Evolutionary conservation across 495 filamentous ascomycete species (phyloP), one percentile per base, ranked within the genome.

Genomic region (Hyaloscypha finlandica): DNA sequence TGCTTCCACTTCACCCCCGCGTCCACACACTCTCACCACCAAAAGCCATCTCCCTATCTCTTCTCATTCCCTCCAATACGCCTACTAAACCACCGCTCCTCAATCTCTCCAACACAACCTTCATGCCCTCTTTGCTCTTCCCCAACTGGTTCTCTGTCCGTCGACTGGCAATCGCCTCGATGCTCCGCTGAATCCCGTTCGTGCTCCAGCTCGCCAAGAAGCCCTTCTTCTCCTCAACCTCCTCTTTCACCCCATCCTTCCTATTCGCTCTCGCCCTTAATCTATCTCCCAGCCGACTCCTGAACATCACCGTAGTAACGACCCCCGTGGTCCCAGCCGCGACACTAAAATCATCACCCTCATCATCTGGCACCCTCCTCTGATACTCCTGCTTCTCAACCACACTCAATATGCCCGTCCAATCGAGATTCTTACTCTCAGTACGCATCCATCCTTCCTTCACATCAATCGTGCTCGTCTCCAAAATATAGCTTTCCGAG

Each of bases 81-180:
- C 86, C 92, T 31, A 94, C 90, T 48, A 97, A 86, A 12, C 96
- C 91, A 14, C 93, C 92, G 61, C 81, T 83, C 63, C 95, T 86
- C 68, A 98, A 75, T 42, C 95, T 85, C 77, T 96, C 92, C 30
- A 99, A 82, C 19, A 99, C 94, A 53, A 97, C 87, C 63, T 89
- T 91, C 95, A 99, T 97, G 20, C 96, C 95, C 74, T 97, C 89
- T 71, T 93, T 92, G 74, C 91, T 94, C 74, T 94, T 96, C 63
- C 89, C 81, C 63, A 98, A 81, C 51, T 93, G 91, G 66, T 93
- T 90, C 57, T 88, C 84, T 61, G 95, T 96, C 63, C 92, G 88
- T 65, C 87, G 91, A 57, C 94, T 83, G 0, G 92, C 94, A 54
- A 98, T 92, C 42, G 88, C 78, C 80, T 99, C 95, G 73, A 99